Conservation (phyloP, 2,329 filamentous ascomycete genomes). For the Mollisiaceae sp. region DNA sequence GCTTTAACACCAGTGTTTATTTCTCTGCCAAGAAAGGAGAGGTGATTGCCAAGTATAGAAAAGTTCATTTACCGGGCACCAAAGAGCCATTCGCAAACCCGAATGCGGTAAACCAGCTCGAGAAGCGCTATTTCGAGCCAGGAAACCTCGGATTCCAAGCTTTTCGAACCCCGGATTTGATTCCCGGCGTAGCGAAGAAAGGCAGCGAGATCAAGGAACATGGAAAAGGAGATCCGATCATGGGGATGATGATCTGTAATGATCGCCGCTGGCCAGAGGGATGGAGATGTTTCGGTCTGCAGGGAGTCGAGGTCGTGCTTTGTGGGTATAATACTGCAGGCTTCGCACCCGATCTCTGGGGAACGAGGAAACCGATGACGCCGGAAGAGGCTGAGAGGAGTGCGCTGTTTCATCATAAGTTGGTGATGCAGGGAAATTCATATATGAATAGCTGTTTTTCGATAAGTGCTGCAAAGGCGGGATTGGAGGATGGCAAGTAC, state of each 20-base stretch:
- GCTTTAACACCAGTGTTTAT: conserved; percentile 59
- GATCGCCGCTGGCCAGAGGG: conserved; percentile 59
- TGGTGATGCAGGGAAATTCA: conserved; percentile 57
- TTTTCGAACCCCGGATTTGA: conserved; percentile 55
- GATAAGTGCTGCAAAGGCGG: conserved; percentile 55
- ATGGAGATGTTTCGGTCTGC: conserved; percentile 57
- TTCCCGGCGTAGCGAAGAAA: conserved; percentile 46
- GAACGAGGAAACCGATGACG: conserved; percentile 48
- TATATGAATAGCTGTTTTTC: conserved; percentile 59
- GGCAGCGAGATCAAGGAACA: conserved; percentile 31
- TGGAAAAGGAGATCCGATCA: conserved; percentile 54
- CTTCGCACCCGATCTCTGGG: conserved; percentile 53
- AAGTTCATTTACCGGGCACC: conserved; percentile 59
- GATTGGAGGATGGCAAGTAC: conserved; percentile 56
- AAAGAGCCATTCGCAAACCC: conserved; percentile 55
- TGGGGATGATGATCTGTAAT: conserved; percentile 62
- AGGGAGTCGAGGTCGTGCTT: conserved; percentile 54
- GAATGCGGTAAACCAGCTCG: conserved; percentile 57
- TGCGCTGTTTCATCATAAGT: conserved; percentile 56
- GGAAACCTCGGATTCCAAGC: conserved; percentile 59
- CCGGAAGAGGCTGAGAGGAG: conserved; percentile 51
- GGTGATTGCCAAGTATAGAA: conserved; percentile 58
- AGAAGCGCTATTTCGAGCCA: conserved; percentile 59
- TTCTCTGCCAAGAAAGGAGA: conserved; percentile 50
- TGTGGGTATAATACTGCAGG: conserved; percentile 58